phyloP scores from a whole-genome alignment of 1,139 yeast species.

The Candida sanyaensis region DNA sequence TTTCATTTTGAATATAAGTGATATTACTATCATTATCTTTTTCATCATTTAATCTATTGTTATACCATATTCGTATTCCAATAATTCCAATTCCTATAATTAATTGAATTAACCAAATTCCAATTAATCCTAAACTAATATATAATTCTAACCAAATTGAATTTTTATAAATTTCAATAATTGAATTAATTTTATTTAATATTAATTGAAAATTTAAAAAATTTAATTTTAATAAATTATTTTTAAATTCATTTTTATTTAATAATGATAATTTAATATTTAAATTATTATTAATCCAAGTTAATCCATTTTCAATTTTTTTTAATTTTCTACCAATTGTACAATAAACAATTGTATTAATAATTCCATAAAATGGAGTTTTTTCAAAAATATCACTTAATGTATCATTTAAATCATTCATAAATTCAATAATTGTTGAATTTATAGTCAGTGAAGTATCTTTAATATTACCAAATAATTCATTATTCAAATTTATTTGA shows the following conservation, averaged over 20 bases:
- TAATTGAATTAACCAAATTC: conserved; percentile 50
- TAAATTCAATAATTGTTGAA: conserved; percentile 47
- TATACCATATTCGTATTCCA: conserved; percentile 2
- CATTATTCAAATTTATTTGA: conserved; percentile 54
- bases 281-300: conserved; percentile 75
- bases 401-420: conserved; percentile 29
- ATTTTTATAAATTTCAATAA: conserved; percentile 31
- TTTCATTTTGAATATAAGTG: neutral
- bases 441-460: conserved; percentile 50
- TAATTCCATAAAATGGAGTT: conserved; percentile 66
- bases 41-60: neutral
- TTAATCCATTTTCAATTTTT: conserved; percentile 65
- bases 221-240: conserved; percentile 9
- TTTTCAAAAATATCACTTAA: conserved; percentile 53
- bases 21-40: conserved; percentile 1
- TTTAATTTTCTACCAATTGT: conserved; percentile 72
- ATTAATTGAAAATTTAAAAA: conserved; percentile 9
- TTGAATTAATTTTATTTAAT: conserved; percentile 16
- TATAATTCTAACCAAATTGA: conserved; percentile 46
- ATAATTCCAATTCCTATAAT: conserved; percentile 31
- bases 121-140: conserved; percentile 44
- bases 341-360: conserved; percentile 72
- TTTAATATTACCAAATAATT: conserved; percentile 67
- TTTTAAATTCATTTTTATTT: conserved; percentile 7
- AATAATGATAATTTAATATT: conserved; percentile 56